Base-by-base conservation (phyloP, 495 filamentous ascomycete genomes). In the Neurospora sp. region DNA sequence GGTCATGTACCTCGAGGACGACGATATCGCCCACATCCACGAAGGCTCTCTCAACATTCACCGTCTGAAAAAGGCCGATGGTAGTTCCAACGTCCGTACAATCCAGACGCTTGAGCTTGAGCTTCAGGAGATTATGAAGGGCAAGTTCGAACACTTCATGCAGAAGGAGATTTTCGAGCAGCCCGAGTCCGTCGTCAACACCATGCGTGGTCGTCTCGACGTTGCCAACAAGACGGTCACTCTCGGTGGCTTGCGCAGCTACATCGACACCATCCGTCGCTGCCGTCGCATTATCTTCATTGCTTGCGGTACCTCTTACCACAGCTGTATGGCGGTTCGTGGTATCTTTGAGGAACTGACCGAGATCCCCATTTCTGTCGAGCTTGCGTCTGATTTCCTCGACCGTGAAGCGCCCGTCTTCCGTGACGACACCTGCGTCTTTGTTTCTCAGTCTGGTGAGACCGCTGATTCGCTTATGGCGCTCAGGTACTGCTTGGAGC, bases 101-200 rank as follows among this genome's bases (percentile, higher is more conserved):
- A 99, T 99, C 82, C 96, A 99, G 86, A 99, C 96, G 59, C 88
- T 99, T 71, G 96, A 99, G 85, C 90, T 99, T 47, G 93, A 99
- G 88, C 90, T 99, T 71, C 96, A 99, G 85, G 96, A 99, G 85
- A 99, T 99, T 82, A 99, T 99, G 96, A 99, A 98, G 89, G 96
- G 96, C 80, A 96, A 95, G 79, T 99, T 98, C 83, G 96, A 99
- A 80, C 96, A 99, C 83, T 99, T 98, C 87, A 99, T 99, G 96
- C 96, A 99, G 81, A 99, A 99, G 87, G 96, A 99, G 81, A 99
- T 99, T 79, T 99, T 98, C 82, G 96, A 99, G 85, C 96, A 99
- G 85, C 96, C 96, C 72, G 96, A 99, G 84, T 99, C 96, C 6
- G 93, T 99, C 73, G 90, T 99, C 84, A 99, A 99, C 87, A 98